Evolutionary conservation across 768 basidiomycete genomes (phyloP).

Genomic region (Amylocystis lapponica): DNA sequence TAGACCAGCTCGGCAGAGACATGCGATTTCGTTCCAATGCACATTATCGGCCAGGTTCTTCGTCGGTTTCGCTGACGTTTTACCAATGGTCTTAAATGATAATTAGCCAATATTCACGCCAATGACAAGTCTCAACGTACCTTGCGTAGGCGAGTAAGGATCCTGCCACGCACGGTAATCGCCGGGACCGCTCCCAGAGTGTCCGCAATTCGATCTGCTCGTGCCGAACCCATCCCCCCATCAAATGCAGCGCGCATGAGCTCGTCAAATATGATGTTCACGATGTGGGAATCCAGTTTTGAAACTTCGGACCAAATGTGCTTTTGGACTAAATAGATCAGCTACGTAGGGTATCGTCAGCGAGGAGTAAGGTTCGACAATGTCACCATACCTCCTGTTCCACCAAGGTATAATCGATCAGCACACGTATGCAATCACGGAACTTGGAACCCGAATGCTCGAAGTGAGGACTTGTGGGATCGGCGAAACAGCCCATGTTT

Average conservation of each 20-base stretch:
- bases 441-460: slow-evolving; percentile 70
- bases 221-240: slow-evolving; percentile 67
- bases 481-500: slow-evolving; percentile 67
- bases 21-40: slow-evolving; percentile 79
- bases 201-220: slow-evolving; percentile 72
- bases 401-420: slow-evolving; percentile 68
- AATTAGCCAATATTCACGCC: neutral
- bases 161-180: slow-evolving; percentile 69
- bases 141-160: slow-evolving; percentile 76
- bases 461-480: slow-evolving; percentile 60
- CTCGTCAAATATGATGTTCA: slow-evolving; percentile 76
- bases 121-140: slow-evolving; percentile 30
- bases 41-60: slow-evolving; percentile 62
- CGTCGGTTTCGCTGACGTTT: slow-evolving; percentile 60
- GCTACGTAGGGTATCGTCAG: slow-evolving; percentile 30
- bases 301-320: slow-evolving; percentile 76
- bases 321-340: slow-evolving; percentile 61
- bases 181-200: slow-evolving; percentile 71
- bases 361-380: neutral
- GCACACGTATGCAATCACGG: slow-evolving; percentile 73
- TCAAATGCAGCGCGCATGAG: slow-evolving; percentile 79
- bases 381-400: slow-evolving; percentile 55
- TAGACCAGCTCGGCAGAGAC: slow-evolving; percentile 69
- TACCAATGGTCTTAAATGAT: slow-evolving; percentile 55
- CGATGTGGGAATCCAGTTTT: slow-evolving; percentile 56